Percentiles rank a stretch among this genome's conserved stretches.
These are phyloP conservation scores for Hyphopichia buzzinii DNA, from an alignment of 1,139 yeast species.

Conservation along the genomic window DNA sequence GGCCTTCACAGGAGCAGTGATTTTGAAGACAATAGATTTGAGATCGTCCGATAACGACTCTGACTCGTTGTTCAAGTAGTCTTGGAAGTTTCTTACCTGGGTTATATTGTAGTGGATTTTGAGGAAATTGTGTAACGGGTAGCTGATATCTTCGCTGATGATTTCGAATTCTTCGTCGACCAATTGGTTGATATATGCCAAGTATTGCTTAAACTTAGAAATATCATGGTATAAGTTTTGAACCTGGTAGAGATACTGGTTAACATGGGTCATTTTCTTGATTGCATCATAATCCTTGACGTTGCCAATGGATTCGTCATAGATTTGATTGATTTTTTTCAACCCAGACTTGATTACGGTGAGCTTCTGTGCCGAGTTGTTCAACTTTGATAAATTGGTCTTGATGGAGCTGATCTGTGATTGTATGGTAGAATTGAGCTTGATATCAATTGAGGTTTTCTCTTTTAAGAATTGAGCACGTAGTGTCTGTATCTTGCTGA, in stretches of 20 bases:
- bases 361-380: slow-evolving; percentile 38
- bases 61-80: slow-evolving; percentile 61
- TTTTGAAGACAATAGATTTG: slow-evolving; percentile 60
- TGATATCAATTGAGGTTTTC: slow-evolving; percentile 69
- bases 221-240: slow-evolving; percentile 65
- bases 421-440: slow-evolving; percentile 62
- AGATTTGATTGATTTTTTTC: slow-evolving; percentile 55
- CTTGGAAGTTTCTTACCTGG: slow-evolving; percentile 73
- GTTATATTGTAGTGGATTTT: slow-evolving; percentile 69
- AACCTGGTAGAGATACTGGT: slow-evolving; percentile 72
- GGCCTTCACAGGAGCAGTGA: slow-evolving; percentile 51
- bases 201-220: slow-evolving; percentile 49
- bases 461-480: slow-evolving; percentile 66
- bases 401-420: slow-evolving; percentile 56
- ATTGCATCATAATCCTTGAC: slow-evolving; percentile 59
- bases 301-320: slow-evolving; percentile 51
- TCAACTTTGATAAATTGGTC: slow-evolving; percentile 36
- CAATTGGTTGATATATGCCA: slow-evolving; percentile 49
- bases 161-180: slow-evolving; percentile 55
- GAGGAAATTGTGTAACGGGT: slow-evolving; percentile 60
- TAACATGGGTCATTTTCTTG: slow-evolving; percentile 59
- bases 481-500: slow-evolving; percentile 52
- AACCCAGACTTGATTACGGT: slow-evolving; percentile 53
- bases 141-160: slow-evolving; percentile 47
- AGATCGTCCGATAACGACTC: slow-evolving; percentile 63